Base-by-base conservation (phyloP, 495 filamentous ascomycete genomes). In the Echria macrotheca region DNA sequence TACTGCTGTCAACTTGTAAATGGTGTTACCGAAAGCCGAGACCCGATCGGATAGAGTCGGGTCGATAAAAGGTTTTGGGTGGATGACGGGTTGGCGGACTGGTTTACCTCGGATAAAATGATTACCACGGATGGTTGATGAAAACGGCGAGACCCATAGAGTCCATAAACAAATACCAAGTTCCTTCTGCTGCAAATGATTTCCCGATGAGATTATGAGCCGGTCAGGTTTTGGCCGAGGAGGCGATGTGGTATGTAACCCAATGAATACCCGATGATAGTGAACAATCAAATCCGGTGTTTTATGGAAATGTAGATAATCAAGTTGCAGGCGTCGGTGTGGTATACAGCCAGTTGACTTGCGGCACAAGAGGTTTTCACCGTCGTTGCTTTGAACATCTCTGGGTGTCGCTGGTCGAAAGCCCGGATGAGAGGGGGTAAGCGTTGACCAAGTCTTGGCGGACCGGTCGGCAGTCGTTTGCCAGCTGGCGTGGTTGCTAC, bases 1-100 rank as follows among this genome's bases (percentile, higher is more conserved):
- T 71, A 87, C 71, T 57, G 76, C 91, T 47, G 84, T 96, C 63
- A 87, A 87, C 74, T 68, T 95, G 70, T 96, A 88, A 84, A 59
- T 48, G 28, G 39, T n/a, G n/a, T n/a, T n/a, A 44, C 31, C 15
- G 31, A 15, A 26, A 17, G 15, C 6, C 15, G 36, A 26, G 36
- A 19, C 41, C 38, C 41, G 26, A 47, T 58, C 40, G 54, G 52
- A 52, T 23, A 41, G 50, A 57, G 49, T 42, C 47, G 47, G 56
- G 51, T 39, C 28, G 17, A 26, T 18, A 47, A 37, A 31, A 33
- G 32, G 39, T 22, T 12, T 11, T 33, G 18, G 23, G 42, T 45
- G 28, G 45, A 41, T 14, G 36, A 40, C 42, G 47, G 53, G 50
- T 49, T 51, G 49, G 50, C 19, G 26, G 41, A 17, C 36, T 21